phyloP scores from a whole-genome alignment of 257 asterid genomes.

The Solanum medicagineum region DNA sequence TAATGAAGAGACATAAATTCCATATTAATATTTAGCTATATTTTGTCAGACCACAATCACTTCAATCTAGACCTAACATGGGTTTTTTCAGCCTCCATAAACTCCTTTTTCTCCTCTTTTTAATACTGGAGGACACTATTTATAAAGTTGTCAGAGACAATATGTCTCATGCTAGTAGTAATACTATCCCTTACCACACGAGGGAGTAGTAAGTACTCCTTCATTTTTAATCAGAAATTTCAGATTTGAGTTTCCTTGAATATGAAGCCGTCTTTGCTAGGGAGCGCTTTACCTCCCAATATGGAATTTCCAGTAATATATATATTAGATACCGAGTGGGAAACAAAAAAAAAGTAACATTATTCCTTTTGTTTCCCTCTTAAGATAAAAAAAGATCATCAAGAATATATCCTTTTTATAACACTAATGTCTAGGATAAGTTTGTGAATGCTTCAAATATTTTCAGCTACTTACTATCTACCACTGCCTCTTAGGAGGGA shows the following conservation, averaged over 20 bases:
- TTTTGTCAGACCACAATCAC: not conserved
- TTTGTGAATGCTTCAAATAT: not conserved
- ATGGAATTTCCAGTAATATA: too few species aligned
- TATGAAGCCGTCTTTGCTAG: too few species aligned
- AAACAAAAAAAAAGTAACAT: too few species aligned
- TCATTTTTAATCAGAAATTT: too few species aligned
- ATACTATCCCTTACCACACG: not conserved
- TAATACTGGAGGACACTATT: not conserved
- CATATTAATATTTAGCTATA: not conserved
- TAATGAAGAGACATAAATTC: not conserved
- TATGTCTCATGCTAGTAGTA: not conserved
- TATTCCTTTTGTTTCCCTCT: not conserved
- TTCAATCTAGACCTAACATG: not conserved
- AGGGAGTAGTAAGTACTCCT: rapidly evolving
- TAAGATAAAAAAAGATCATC: not conserved
- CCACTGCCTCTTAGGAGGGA: not conserved
- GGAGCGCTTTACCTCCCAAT: too few species aligned
- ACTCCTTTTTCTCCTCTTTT: not conserved
- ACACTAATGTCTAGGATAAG: not conserved
- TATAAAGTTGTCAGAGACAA: not conserved
- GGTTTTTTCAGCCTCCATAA: not conserved
- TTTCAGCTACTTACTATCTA: not conserved
- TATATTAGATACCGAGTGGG: too few species aligned
- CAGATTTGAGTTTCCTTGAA: rapidly evolving
- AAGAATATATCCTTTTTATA: not conserved